A percentile compares a stretch with the other conserved stretches of the same genome.
Conservation (phyloP, 768 basidiomycete species). For the Piloderma croceum region DNA sequence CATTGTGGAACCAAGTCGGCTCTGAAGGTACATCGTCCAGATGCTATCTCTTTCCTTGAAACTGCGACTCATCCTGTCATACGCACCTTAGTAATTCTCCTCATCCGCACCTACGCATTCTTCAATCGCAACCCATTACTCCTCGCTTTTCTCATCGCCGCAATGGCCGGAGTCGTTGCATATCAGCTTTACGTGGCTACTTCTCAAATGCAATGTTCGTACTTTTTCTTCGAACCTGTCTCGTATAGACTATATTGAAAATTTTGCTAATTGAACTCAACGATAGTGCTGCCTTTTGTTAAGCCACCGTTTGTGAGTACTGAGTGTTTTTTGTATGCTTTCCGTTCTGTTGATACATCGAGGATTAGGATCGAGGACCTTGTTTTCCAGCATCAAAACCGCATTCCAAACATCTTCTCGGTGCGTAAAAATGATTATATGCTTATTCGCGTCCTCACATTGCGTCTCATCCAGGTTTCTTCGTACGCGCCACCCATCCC, state of each 20-base stretch:
- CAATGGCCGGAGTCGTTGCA: constrained; percentile 67
- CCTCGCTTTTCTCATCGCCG: constrained; percentile 56
- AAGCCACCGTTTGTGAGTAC: constrained; percentile 53
- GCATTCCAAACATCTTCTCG: constrained; percentile 76
- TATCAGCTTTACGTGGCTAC: constrained; percentile 80
- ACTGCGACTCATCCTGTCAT: constrained; percentile 12
- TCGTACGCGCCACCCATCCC: constrained; percentile 35
- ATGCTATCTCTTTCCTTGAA: background rate
- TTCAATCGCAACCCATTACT: constrained; percentile 74
- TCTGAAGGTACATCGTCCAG: constrained; percentile 55
- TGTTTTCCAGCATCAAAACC: constrained; percentile 81
- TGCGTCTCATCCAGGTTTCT: constrained; percentile 39
- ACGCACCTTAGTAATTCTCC: constrained; percentile 53
- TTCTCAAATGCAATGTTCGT: constrained; percentile 70
- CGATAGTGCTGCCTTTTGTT: constrained; percentile 61
- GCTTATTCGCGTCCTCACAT: constrained; percentile 3
- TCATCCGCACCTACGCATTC: constrained; percentile 83
- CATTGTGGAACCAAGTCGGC: constrained; percentile 85
- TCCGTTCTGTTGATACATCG: no score
- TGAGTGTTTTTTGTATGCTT: constrained; percentile 3
- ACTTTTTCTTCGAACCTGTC: background rate
- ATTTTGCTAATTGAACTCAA: no score
- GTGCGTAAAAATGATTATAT: constrained; percentile 30
- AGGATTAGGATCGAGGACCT: constrained; percentile 57
- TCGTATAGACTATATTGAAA: constrained; percentile 1